Conservation (phyloP, 805 yeast species). For the Starmerella vitae region DNA sequence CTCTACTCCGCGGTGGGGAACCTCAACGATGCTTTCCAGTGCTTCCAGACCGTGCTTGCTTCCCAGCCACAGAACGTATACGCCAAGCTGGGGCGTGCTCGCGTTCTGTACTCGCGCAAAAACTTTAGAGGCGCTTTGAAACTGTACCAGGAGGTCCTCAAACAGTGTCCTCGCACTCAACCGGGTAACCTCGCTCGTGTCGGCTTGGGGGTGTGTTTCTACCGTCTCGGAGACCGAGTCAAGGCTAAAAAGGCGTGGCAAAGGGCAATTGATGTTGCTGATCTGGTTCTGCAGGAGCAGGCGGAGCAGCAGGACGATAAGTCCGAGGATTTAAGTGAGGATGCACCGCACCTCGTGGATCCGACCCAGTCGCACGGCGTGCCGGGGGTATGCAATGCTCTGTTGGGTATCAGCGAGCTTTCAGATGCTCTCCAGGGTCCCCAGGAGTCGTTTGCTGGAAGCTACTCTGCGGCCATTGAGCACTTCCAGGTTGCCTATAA, state of each 20-base stretch:
- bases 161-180: constrained; percentile 51
- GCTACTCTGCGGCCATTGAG: constrained; percentile 46
- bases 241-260: constrained; percentile 77
- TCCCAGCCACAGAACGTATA: constrained; percentile 45
- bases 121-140: constrained; percentile 63
- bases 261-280: constrained; percentile 49
- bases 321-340: background rate
- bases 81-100: constrained; percentile 77
- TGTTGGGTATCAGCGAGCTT: constrained; percentile 55
- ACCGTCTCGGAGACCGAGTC: constrained; percentile 67
- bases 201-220: constrained; percentile 88
- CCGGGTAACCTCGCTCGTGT: constrained; percentile 45
- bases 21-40: constrained; percentile 56
- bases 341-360: background rate
- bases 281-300: constrained; percentile 29
- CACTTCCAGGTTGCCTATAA: constrained; percentile 31
- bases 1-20: constrained; percentile 44
- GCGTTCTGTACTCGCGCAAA: constrained; percentile 55
- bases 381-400: constrained; percentile 41
- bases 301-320: background rate
- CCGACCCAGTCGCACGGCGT: background rate
- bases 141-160: constrained; percentile 68
- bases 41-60: constrained; percentile 47
- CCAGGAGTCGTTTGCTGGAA: constrained; percentile 41
- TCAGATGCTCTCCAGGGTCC: constrained; percentile 48